These are phyloP conservation scores for Coccomyxa sp. DNA, from an alignment of 139 green algal species.

Conservation along the genomic window DNA sequence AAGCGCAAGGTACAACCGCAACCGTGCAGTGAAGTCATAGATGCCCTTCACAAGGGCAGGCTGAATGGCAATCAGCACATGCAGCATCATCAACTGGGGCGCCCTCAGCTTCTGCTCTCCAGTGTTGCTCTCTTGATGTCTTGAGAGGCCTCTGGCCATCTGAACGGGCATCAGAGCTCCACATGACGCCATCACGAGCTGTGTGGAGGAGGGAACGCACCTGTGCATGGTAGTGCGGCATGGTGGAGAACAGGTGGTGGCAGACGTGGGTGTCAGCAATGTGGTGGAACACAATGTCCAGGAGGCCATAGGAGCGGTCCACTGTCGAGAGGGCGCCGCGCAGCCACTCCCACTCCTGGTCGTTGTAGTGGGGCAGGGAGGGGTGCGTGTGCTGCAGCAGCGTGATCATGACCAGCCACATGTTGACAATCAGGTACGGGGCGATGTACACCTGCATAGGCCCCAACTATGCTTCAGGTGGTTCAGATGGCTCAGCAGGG, in stretches of 20 bases:
- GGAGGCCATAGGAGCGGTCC: conserved; percentile 79
- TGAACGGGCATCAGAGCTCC: too few relatives aligned
- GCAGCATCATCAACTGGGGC: not conserved
- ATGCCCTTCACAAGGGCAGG: too few relatives aligned
- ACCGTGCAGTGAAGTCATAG: too few relatives aligned
- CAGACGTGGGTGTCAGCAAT: conserved; percentile 91
- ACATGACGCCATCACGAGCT: too few relatives aligned
- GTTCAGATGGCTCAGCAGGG: too few relatives aligned
- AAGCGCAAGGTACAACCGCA: too few relatives aligned
- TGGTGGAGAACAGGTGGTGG: conserved; percentile 90
- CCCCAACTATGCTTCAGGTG: too few relatives aligned
- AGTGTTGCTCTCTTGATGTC: not conserved
- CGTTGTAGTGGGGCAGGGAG: conserved; percentile 73
- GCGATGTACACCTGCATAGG: conserved; percentile 55
- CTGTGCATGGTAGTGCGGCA: conserved; percentile 90
- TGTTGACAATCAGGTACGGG: conserved; percentile 86
- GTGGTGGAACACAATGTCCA: conserved; percentile 78
- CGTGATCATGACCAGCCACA: conserved; percentile 71
- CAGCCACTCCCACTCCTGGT: conserved; percentile 89
- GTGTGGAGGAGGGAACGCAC: conserved; percentile 18
- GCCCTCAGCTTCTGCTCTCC: not conserved
- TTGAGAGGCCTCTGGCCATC: too few relatives aligned
- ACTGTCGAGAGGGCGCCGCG: conserved; percentile 82
- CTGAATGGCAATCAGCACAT: too few relatives aligned
- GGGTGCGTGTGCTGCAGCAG: conserved; percentile 53